A percentile compares a stretch with the other conserved stretches of the same genome.
These are phyloP conservation scores for Dendrostoma leiphaemia DNA, from an alignment of 2,329 filamentous ascomycete species.

Conservation along the genomic window DNA sequence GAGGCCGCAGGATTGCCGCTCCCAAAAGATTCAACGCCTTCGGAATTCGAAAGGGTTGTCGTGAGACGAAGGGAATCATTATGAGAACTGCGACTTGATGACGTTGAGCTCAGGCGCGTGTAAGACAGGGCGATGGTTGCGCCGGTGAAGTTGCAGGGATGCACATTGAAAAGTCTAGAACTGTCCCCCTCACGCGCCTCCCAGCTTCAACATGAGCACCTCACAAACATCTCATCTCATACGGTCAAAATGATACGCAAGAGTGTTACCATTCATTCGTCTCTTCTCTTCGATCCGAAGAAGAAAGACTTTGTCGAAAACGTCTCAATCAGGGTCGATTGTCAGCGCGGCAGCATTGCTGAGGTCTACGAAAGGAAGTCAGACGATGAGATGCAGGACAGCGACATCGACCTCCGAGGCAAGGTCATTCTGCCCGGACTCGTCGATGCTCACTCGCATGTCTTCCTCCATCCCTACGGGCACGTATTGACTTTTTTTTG, in stretches of 20 bases:
- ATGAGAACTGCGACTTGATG: too few relatives aligned
- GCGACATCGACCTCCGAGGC: constrained; percentile 53
- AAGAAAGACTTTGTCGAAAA: constrained; percentile 38
- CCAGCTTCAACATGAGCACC: background rate
- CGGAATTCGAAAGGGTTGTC: too few relatives aligned
- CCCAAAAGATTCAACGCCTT: too few relatives aligned
- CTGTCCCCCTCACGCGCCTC: background rate
- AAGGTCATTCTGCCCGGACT: constrained; percentile 50
- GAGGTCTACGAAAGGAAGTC: constrained; percentile 29
- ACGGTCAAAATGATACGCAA: constrained; percentile 16
- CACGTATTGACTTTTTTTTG: constrained; percentile 23
- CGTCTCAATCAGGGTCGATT: constrained; percentile 41
- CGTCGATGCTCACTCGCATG: constrained; percentile 55
- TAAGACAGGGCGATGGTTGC: background rate
- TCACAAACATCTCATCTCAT: background rate
- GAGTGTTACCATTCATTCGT: constrained; percentile 40
- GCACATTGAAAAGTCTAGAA: background rate
- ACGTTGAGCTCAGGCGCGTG: background rate
- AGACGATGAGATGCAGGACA: constrained; percentile 25
- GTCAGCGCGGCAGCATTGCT: constrained; percentile 38
- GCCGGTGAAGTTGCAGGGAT: background rate
- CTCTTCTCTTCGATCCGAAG: constrained; percentile 44
- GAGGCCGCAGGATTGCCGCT: too few relatives aligned
- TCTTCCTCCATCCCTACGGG: constrained; percentile 52
- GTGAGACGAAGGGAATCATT: too few relatives aligned